These are phyloP conservation scores for Periconia digitata DNA, from an alignment of 2,329 filamentous ascomycete genomes.

Conservation along the genomic window DNA sequence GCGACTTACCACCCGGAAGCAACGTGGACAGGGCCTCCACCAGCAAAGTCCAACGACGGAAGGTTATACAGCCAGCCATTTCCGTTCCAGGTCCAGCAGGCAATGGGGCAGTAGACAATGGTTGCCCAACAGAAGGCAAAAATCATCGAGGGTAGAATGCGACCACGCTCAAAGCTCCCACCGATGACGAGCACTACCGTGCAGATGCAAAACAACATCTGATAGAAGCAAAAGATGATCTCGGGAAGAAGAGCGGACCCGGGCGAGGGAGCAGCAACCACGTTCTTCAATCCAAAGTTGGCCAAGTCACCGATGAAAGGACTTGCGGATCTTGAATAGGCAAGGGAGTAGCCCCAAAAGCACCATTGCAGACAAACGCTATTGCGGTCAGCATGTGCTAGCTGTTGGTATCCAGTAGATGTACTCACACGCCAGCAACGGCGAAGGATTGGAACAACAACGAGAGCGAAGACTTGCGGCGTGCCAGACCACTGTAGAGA, in stretches of 20 bases:
- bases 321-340: constrained; percentile 61
- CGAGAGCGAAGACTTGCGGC: constrained; percentile 63
- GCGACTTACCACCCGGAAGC: constrained; percentile 55
- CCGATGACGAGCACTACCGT: constrained; percentile 68
- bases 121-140: constrained; percentile 67
- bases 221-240: constrained; percentile 67
- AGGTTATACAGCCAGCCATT: constrained; percentile 66
- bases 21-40: constrained; percentile 66
- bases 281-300: constrained; percentile 64
- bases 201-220: constrained; percentile 63
- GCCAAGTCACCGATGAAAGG: constrained; percentile 65
- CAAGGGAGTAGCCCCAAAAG: constrained; percentile 66
- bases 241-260: constrained; percentile 61
- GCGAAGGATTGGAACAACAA: constrained; percentile 65
- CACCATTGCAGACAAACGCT: constrained; percentile 61
- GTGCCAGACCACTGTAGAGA: constrained; percentile 64
- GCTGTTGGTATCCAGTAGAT: neutral
- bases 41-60: constrained; percentile 62
- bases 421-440: constrained; percentile 53
- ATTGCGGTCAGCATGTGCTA: neutral
- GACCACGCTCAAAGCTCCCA: constrained; percentile 65
- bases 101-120: constrained; percentile 65
- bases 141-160: constrained; percentile 64
- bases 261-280: constrained; percentile 61
- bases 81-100: constrained; percentile 69